phyloP scores from a whole-genome alignment of 179 eudicot species.

The Silene vulgaris region DNA sequence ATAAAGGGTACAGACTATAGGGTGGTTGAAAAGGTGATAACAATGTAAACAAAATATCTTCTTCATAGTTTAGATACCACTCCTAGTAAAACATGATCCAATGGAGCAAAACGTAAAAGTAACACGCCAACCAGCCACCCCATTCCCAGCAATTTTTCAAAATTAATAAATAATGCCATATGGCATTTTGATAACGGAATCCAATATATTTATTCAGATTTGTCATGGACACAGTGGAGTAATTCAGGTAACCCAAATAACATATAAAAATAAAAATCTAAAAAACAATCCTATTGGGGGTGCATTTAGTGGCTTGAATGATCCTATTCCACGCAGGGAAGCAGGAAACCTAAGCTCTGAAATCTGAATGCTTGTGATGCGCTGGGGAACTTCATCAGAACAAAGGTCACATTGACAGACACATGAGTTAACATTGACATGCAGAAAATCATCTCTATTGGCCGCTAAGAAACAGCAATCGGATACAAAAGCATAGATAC shows the following conservation, averaged over 20 bases:
- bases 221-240: background rate
- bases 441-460: no score
- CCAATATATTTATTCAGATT: no score
- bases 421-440: no score
- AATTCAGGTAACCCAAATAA: background rate
- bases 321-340: background rate
- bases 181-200: background rate
- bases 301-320: background rate
- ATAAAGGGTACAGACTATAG: background rate
- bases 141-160: background rate
- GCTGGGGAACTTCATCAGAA: no score
- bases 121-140: background rate
- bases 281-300: background rate
- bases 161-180: background rate
- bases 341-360: no score
- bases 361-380: no score
- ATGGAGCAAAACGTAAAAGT: background rate
- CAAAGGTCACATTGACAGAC: no score
- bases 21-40: background rate
- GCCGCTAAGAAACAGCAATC: no score
- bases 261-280: background rate
- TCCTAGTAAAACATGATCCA: background rate
- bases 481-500: no score
- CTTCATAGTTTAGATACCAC: background rate
- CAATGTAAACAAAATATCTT: background rate